Percentiles rank a stretch among this genome's conserved stretches.
These are phyloP conservation scores for Termitomyces sp. DNA, from an alignment of 768 basidiomycete species.

Conservation along the genomic window DNA sequence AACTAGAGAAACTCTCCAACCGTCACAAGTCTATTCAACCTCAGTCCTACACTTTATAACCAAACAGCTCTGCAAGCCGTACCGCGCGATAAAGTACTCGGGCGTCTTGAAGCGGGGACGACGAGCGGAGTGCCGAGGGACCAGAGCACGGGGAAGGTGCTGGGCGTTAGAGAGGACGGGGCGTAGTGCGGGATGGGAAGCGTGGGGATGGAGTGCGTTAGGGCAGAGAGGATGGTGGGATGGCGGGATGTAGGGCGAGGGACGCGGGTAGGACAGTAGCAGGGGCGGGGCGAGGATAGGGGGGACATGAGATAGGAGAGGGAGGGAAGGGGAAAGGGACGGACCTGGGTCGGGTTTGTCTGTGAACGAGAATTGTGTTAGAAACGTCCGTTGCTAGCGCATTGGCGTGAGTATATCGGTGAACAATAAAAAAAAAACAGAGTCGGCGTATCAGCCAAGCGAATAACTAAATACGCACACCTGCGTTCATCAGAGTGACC, in stretches of 20 bases:
- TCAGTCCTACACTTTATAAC: constrained; percentile 84
- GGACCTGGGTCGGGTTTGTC: too few relatives aligned
- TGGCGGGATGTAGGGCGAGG: constrained; percentile 5
- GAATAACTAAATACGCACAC: too few relatives aligned
- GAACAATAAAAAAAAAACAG: too few relatives aligned
- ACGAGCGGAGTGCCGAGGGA: constrained; percentile 68
- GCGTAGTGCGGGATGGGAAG: constrained; percentile 41
- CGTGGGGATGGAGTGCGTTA: constrained; percentile 31
- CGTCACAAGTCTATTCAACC: constrained; percentile 48
- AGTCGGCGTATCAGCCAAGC: too few relatives aligned
- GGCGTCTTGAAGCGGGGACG: constrained; percentile 71
- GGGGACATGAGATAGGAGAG: too few relatives aligned
- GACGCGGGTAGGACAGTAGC: neutral
- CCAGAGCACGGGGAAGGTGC: constrained; percentile 70
- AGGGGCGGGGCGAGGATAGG: neutral
- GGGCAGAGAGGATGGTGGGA: constrained; percentile 18
- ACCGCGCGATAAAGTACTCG: constrained; percentile 67
- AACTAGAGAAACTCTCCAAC: constrained; percentile 76
- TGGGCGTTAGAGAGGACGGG: constrained; percentile 46
- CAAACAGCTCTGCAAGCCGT: constrained; percentile 56
- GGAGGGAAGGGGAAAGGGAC: too few relatives aligned
- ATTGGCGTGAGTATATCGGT: too few relatives aligned
- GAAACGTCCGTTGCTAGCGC: too few relatives aligned
- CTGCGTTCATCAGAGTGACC: too few relatives aligned
- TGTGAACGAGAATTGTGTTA: too few relatives aligned